Evolutionary conservation across 176 grass and related monocot genomes (phyloP), one percentile per base, ranked within the genome.

Genomic region (Phyllostachys edulis): DNA sequence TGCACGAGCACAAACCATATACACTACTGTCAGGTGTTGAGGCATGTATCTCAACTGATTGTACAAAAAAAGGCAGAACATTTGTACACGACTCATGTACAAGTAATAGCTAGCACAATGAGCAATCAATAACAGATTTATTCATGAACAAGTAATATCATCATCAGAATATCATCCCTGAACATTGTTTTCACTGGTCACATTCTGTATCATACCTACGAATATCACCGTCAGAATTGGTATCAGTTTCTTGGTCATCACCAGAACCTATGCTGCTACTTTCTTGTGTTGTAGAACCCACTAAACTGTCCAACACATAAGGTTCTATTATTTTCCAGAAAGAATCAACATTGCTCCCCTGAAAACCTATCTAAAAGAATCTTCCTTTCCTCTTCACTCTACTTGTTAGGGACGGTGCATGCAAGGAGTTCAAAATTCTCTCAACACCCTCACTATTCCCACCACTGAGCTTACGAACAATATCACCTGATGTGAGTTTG

Each of bases 361-460:
- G 91, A 56, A 98, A 90, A 73, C 93, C 93, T 83, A 29, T 29
- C 29, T 1, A 29, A 29, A 29, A 29, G 29, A 29, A 29, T 29
- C 29, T 29, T 1, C 29, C 94, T 87, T 91, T 93, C 81, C 84
- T 94, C 91, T 95, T 98, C 42, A 95, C 77, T 98, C 90, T 98
- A 70, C 89, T 87, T 64, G 71, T 47, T 65, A 95, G 82, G 29
- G 91, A 92, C 37, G 85, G 85, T 52, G 84, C 41, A 9, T 85
- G 84, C 24, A 98, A 73, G 70, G 96, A 86, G 27, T 62, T 87
- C 4, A 87, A 80, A 74, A 98, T 94, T 85, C 87, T 95, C 66
- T 92, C 93, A 54, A 94, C 78, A 74, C 85, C 93, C 71, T 89
- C 89, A 51, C 50, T 80, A 39, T 80, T 89, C 50, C 77, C 93